Evolutionary conservation across 768 basidiomycete species (phyloP).

Genomic region (Dacryopinax spathularia): DNA sequence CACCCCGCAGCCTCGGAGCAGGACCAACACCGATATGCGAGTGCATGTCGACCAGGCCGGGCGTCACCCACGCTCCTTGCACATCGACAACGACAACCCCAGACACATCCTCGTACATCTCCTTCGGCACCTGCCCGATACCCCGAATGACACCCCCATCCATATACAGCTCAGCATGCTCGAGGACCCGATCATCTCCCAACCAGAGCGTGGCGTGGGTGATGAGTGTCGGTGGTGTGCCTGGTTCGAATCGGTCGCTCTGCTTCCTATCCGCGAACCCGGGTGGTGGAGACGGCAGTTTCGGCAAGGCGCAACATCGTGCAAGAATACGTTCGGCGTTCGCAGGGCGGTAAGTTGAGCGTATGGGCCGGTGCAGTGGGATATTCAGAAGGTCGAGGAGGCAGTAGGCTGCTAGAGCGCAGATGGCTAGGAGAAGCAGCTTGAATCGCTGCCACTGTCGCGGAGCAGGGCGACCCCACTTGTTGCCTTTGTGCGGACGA

Average conservation of each 20-base stretch:
- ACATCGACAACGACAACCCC: slow-evolving; percentile 44
- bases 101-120: slow-evolving; percentile 21
- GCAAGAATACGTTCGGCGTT: background rate
- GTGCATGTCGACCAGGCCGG: slow-evolving; percentile 43
- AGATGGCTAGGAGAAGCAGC: too few species aligned
- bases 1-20: slow-evolving; percentile 23
- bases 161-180: slow-evolving; percentile 6
- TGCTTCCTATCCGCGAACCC: slow-evolving; percentile 36
- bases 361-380: too few species aligned
- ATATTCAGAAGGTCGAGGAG: too few species aligned
- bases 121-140: slow-evolving; percentile 1
- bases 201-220: background rate
- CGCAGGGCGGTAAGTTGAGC: background rate
- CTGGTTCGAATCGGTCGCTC: slow-evolving; percentile 43
- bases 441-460: too few species aligned
- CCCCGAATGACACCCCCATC: slow-evolving; percentile 20
- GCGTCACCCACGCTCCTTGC: slow-evolving; percentile 61
- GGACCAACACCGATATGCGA: slow-evolving; percentile 34
- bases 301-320: background rate
- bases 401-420: too few species aligned
- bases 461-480: too few species aligned
- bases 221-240: slow-evolving; percentile 20
- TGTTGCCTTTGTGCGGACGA: too few species aligned
- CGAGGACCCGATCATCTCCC: background rate
- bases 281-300: background rate